Evolutionary conservation across 345 rosid genomes (phyloP).

Genomic region (Citrus medica): DNA sequence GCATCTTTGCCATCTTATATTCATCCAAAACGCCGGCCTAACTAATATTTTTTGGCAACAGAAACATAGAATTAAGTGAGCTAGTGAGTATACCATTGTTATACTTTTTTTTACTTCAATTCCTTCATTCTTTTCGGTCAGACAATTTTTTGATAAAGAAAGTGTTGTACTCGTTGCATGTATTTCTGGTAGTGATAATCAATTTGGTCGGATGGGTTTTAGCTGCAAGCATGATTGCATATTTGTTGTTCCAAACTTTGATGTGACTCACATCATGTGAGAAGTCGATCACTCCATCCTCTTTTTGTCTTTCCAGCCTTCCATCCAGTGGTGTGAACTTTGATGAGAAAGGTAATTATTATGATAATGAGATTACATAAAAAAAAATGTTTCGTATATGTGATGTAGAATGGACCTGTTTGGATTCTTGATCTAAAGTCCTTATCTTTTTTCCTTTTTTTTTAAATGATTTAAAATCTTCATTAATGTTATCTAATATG

Average conservation of each 20-base stretch:
- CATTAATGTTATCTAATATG: too few relatives aligned
- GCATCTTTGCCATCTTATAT: constrained; percentile 38
- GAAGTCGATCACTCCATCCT: neutral
- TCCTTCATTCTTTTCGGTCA: constrained; percentile 23
- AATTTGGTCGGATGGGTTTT: neutral
- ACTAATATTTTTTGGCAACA: constrained; percentile 8
- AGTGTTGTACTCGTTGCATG: neutral
- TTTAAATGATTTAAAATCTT: too few relatives aligned
- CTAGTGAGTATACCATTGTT: neutral
- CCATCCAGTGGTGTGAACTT: neutral
- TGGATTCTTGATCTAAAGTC: neutral
- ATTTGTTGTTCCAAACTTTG: neutral
- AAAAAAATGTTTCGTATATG: too few relatives aligned
- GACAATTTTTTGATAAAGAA: neutral
- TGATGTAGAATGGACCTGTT: neutral
- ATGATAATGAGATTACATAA: neutral
- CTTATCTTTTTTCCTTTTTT: neutral
- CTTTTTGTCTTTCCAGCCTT: neutral
- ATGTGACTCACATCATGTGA: neutral
- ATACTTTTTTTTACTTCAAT: constrained; percentile 3
- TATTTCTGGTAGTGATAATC: neutral
- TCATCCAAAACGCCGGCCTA: constrained; percentile 32
- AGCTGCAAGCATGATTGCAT: neutral
- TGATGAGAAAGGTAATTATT: neutral
- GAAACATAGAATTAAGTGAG: neutral